Base-by-base conservation (phyloP, 164 flowering plant genomes). In the Santalum album region DNA sequence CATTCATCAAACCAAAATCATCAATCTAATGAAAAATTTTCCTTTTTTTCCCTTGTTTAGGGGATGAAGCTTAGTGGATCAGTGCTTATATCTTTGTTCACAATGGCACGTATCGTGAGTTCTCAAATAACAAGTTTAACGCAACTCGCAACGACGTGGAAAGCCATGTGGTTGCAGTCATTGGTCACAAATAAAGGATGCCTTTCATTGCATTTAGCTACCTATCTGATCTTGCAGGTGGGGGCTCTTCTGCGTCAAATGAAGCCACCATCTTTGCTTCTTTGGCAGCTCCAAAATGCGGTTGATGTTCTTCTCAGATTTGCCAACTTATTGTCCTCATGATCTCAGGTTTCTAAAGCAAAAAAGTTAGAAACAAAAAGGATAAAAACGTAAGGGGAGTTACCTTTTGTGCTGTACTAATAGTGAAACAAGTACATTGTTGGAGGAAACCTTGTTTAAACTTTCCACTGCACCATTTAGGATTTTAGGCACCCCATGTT, bases 111-210 rank as follows among this genome's bases (percentile, higher is more conserved):
- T 71, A 68, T 47, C 58, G 75, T n/a, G 21, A n/a, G 17, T 76
- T 76, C 64, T 12, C 73, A 9, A 6, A 61, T 24, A 29, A 55
- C 0, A 66, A 68, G 35, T 76, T 73, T 51, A 56, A 68, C 10
- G 62, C 62, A 0, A 68, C 70, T 7, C 57, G 75, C 1, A 42
- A 66, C 10, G 78, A 76, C 61, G 73, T 73, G 81, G 81, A 76
- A 43, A 74, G 64, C 12, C 70, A 74, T 0, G 63, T 70, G 7
- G 70, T 76, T 38, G 77, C 78, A 3, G 57, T 76, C 3, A 27
- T 66, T 2, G 70, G 71, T 32, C 54, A 34, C 20, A 73, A 76
- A 52, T 67, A 67, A 32, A 69, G 29, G 42, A 40, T 35, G 9
- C 75, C 80, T 23, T 75, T 72, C 59, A 75, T 75, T 12, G 56